Conservation (phyloP, 495 filamentous ascomycete genomes). For the Penicillium canariense region DNA sequence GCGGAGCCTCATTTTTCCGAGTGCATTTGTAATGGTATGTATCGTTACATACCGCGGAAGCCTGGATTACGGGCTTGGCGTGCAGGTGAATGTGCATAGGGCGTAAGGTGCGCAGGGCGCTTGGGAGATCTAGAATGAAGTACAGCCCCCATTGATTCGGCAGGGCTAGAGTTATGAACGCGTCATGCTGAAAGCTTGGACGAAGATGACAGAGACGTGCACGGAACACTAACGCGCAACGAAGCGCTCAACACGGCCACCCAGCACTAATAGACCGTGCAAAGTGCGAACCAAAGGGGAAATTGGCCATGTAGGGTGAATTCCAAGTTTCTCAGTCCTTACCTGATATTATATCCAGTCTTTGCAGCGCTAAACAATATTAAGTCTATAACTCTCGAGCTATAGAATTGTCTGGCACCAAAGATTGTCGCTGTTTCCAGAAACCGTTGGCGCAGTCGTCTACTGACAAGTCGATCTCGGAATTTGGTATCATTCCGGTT, state of each 20-base stretch:
- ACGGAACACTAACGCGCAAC: neutral
- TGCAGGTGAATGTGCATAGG: neutral
- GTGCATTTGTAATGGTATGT: neutral
- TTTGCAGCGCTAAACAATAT: neutral
- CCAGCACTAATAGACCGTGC: neutral
- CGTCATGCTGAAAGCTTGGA: too few relatives aligned
- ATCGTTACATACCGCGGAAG: conserved; percentile 2
- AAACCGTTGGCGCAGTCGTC: neutral
- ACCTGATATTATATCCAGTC: neutral
- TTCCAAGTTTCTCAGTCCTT: too few relatives aligned
- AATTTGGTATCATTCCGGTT: neutral
- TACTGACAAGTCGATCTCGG: neutral
- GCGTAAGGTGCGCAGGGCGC: too few relatives aligned
- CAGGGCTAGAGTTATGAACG: too few relatives aligned
- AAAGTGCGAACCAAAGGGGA: neutral
- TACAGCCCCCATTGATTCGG: neutral
- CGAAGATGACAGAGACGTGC: conserved; percentile 17
- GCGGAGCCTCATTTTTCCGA: neutral
- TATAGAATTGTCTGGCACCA: neutral
- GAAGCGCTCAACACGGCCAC: neutral
- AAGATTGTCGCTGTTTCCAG: neutral
- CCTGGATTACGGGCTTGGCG: too few relatives aligned
- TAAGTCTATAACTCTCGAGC: neutral
- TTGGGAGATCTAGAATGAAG: neutral
- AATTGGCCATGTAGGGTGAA: neutral